phyloP scores from a whole-genome alignment of 2,329 filamentous ascomycete genomes.

The Aspergillus luchuensis region DNA sequence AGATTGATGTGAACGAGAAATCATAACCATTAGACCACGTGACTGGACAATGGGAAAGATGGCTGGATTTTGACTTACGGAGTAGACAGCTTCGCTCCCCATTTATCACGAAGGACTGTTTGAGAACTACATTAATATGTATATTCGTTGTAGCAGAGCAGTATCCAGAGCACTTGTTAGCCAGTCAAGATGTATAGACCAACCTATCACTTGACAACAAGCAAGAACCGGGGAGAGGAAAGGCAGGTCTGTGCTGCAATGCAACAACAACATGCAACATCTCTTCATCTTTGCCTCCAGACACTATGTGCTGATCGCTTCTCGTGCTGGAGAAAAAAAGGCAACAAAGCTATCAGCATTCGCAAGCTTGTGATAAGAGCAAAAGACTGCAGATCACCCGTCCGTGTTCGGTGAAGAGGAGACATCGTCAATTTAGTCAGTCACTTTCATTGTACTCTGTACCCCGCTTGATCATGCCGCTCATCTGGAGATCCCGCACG shows the following conservation, averaged over 20 bases:
- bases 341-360: background rate
- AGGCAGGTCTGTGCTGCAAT: background rate
- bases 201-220: background rate
- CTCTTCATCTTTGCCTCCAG: background rate
- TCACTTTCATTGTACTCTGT: background rate
- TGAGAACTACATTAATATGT: no score
- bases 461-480: constrained; percentile 4
- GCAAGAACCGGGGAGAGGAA: background rate
- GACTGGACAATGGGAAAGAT: constrained; percentile 8
- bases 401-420: background rate
- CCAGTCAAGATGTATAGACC: background rate
- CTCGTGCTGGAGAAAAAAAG: background rate
- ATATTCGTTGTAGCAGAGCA: no score
- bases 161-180: background rate
- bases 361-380: constrained; percentile 9
- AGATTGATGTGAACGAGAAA: constrained; percentile 41
- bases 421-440: background rate
- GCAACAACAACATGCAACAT: background rate
- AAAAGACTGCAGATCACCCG: constrained; percentile 3
- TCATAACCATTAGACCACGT: constrained; percentile 45
- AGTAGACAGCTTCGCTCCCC: background rate
- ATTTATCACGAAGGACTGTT: no score
- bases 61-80: background rate
- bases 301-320: background rate
- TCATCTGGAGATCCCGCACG: background rate